These are phyloP conservation scores for Triangularia setosa DNA, from an alignment of 2,329 filamentous ascomycete genomes.

Conservation along the genomic window DNA sequence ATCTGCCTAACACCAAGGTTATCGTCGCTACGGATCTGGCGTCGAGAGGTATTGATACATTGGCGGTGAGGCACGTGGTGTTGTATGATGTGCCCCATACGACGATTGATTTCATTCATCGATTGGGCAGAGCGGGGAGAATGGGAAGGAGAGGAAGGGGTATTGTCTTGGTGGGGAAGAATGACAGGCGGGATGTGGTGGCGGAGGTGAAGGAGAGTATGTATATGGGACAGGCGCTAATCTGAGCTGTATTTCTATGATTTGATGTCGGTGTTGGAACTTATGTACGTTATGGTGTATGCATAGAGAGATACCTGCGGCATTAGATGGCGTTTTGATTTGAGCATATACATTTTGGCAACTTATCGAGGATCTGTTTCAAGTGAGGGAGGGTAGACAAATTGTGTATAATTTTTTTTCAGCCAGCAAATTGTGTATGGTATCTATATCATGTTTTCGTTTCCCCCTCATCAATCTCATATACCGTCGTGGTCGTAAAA, in stretches of 20 bases:
- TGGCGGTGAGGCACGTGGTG: slow-evolving; percentile 86
- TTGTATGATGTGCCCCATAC: slow-evolving; percentile 97
- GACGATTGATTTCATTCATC: slow-evolving; percentile 96
- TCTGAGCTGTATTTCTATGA: slow-evolving; percentile 44
- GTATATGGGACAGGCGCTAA: slow-evolving; percentile 75
- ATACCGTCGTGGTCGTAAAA: neutral
- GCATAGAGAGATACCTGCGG: neutral
- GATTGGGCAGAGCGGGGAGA: slow-evolving; percentile 82
- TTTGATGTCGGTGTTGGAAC: neutral
- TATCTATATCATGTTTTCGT: neutral
- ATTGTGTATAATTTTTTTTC: too few relatives aligned
- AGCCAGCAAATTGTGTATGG: neutral
- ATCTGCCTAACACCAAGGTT: slow-evolving; percentile 75
- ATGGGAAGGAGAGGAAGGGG: slow-evolving; percentile 90
- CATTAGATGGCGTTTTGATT: neutral
- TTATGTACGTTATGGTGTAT: slow-evolving; percentile 1
- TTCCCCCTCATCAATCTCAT: neutral
- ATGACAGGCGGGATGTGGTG: slow-evolving; percentile 86
- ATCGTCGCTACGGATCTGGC: slow-evolving; percentile 92
- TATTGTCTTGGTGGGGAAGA: slow-evolving; percentile 83
- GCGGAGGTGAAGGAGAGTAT: slow-evolving; percentile 87
- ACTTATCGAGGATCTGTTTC: too few relatives aligned
- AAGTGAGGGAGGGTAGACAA: too few relatives aligned
- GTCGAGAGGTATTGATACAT: slow-evolving; percentile 88
- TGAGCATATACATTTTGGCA: neutral